Percentiles rank a stretch among this genome's conserved stretches.
These are phyloP conservation scores for Afroboletus lepidellus DNA, from an alignment of 1,284 basidiomycete genomes.

Conservation along the genomic window DNA sequence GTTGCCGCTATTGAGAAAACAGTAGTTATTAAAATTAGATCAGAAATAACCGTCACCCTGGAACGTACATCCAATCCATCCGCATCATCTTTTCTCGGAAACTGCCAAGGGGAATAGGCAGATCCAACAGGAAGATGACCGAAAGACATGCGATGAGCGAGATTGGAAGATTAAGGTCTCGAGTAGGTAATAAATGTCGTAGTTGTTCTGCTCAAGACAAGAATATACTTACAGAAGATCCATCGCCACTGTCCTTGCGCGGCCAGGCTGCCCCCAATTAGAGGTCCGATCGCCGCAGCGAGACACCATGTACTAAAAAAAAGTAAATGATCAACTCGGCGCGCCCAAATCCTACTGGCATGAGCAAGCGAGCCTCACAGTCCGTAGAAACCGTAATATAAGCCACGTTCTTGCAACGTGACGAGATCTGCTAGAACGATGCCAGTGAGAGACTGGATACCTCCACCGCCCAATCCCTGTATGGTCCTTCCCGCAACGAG, in stretches of 20 bases:
- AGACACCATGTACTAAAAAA: conserved; percentile 10
- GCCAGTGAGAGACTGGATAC: too few species aligned
- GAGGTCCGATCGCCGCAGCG: conserved; percentile 29
- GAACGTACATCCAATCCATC: conserved; percentile 17
- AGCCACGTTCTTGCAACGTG: background rate
- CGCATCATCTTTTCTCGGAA: conserved; percentile 6
- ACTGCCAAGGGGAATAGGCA: conserved; percentile 11
- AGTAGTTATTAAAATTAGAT: background rate
- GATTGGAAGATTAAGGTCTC: conserved; percentile 23
- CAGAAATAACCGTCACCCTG: background rate
- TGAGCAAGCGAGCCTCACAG: background rate
- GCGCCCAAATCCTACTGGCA: background rate
- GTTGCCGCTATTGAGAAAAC: conserved; percentile 9
- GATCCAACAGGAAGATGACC: conserved; percentile 12
- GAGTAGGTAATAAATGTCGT: background rate
- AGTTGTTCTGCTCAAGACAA: background rate
- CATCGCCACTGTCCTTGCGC: conserved; percentile 36
- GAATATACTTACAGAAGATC: background rate
- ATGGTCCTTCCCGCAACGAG: background rate
- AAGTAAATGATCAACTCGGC: background rate
- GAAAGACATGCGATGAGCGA: conserved; percentile 7
- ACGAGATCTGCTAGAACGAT: too few species aligned
- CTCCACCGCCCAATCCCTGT: background rate
- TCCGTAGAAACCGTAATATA: background rate
- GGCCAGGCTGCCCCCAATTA: conserved; percentile 39